Evolutionary conservation across 2,329 filamentous ascomycete species (phyloP), one percentile per base, ranked within the genome.

Genomic region (Aspergillus brasiliensis): DNA sequence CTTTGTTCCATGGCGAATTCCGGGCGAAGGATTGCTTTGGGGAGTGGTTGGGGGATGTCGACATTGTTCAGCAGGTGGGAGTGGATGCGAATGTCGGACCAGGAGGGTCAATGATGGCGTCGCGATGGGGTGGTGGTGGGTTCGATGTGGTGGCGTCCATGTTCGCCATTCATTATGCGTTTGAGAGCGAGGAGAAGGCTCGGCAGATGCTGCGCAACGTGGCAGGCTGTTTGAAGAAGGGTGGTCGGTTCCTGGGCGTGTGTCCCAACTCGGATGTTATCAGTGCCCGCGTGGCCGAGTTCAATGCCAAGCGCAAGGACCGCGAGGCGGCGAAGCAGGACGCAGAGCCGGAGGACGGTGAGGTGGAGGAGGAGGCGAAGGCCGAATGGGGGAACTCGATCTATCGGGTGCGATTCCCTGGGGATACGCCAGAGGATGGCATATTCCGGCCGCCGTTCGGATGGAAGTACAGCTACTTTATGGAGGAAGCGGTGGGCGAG

Each of bases 131-230:
- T 62, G 86, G 86, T 56, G 89, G 89, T 57, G 93, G 94, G 3
- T 99, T 98, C 69, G 95, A 99, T 73, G 91, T 98, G 44, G 94
- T 99, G 64, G 92, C 90, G 72, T 97, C 97, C 86, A 99, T 99
- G 95, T 99, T 99, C 77, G 96, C 92, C 71, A 95, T 99, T 88
- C 95, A 99, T 79, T 99, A 99, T 75, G 93, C 95, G 5, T 99
- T 98, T 68, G 95, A 98, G 80, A 91, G 83, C 55, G 94, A 99
- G 75, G 86, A 87, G 51, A 96, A 97, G 76, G 92, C 94, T 2
- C 87, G 92, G 47, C 91, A 87, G 63, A 98, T 99, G 95, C 83
- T 99, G 58, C 86, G 88, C 70, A 99, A 99, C 71, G 94, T 99
- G 3, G 89, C 95, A 0, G 91, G 92, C 1, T 86, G 91, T 2